Base-by-base conservation (phyloP, 495 filamentous ascomycete genomes). In the Xylaria castorea region DNA sequence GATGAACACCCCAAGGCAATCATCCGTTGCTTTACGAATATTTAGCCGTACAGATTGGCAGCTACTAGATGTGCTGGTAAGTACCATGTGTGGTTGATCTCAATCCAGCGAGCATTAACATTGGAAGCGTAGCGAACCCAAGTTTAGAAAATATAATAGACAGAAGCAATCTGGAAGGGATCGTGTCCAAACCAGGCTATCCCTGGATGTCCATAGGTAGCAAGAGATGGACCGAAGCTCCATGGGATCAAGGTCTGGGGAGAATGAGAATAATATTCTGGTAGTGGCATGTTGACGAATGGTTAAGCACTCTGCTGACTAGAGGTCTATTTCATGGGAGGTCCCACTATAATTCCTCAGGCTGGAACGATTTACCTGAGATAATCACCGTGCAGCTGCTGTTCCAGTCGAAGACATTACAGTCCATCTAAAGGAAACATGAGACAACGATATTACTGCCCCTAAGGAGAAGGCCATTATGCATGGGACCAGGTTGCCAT, bases 31-130 rank as follows among this genome's bases (percentile, higher is more conserved):
- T 70, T 42, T 62, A 27, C 14, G 38, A 36, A 34, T 30, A 44
- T 62, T 69, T 70, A 48, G 67, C 67, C 55, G 67, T 70, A 32
- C 67, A 62, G 20, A 62, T 25, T 25, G 38, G 25, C 40, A 18
- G 27, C 18, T 25, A 22, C 25, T 27, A 16, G 22, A 60, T 32
- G 67, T 66, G 38, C 32, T 46, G 22, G 11, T 16, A 55, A 53
- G 51, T 61, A 48, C 4, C 34, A 57, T 57, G 20, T 46, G 46
- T 34, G 9, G 36, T 58, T 7, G 5, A 67, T 67, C 44, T 20
- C 32, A 32, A 44, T 30, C 30, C 6, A 55, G 48, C 34, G 32
- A 22, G 32, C 11, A 20, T 12, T 7, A 20, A 57, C 30, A 68
- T 68, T 34, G 30, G 36, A 14, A 50, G 44, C 53, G n/a, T 12